Evolutionary conservation across 164 flowering plant genomes (phyloP).

Genomic region (Sextonia rubra): DNA sequence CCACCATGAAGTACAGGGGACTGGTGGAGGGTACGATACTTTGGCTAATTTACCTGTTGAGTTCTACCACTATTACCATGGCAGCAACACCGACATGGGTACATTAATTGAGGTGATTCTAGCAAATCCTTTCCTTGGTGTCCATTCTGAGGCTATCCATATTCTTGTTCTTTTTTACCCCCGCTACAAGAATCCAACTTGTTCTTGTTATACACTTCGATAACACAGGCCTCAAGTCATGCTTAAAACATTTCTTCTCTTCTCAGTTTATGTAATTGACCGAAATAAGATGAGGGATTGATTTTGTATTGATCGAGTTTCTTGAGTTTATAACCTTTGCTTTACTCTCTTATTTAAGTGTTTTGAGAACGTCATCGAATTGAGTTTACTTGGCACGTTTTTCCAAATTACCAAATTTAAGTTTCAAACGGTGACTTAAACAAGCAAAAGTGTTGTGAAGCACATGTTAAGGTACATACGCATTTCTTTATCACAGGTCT

Average conservation of each 20-base stretch:
- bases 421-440: too few relatives aligned
- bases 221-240: background rate
- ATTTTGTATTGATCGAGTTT: background rate
- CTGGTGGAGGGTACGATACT: constrained; percentile 41
- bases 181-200: background rate
- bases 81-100: constrained; percentile 89
- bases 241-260: background rate
- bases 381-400: too few relatives aligned
- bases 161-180: background rate
- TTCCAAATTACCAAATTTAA: too few relatives aligned
- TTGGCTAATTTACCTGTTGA: constrained; percentile 66
- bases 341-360: too few relatives aligned
- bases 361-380: too few relatives aligned
- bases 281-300: background rate
- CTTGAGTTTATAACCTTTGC: background rate
- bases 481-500: too few relatives aligned
- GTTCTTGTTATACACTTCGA: background rate
- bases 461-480: too few relatives aligned
- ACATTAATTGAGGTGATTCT: constrained; percentile 82
- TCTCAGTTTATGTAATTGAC: background rate
- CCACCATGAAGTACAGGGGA: constrained; percentile 27
- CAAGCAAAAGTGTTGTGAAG: too few relatives aligned
- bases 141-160: background rate
- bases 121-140: background rate
- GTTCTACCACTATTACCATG: constrained; percentile 92